Conservation (phyloP, 2,329 filamentous ascomycete species). For the Colletotrichum incanum region DNA sequence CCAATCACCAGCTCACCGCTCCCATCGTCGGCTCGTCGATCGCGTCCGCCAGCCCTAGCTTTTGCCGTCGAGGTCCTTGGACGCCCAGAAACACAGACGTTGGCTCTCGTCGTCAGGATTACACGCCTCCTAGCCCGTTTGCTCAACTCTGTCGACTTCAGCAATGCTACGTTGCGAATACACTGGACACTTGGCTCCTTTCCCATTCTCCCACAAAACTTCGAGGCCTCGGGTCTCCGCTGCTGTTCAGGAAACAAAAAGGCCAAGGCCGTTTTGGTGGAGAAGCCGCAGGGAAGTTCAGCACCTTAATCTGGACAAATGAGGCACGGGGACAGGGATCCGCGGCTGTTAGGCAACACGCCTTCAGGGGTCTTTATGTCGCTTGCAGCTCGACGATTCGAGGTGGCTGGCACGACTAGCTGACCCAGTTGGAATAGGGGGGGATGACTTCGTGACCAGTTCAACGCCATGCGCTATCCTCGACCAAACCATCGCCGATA, state of each 20-base stretch:
- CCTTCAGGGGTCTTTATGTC: slow-evolving; percentile 37
- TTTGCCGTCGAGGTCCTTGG: neutral
- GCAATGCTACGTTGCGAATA: neutral
- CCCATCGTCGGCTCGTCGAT: slow-evolving; percentile 12
- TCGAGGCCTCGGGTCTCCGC: slow-evolving; percentile 4
- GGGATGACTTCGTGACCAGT: slow-evolving; percentile 21
- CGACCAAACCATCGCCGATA: slow-evolving; percentile 33
- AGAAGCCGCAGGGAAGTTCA: slow-evolving; percentile 28
- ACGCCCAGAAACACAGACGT: neutral
- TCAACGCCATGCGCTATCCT: slow-evolving; percentile 22
- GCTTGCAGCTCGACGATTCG: slow-evolving; percentile 27
- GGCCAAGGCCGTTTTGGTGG: slow-evolving; percentile 31
- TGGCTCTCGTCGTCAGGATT: neutral
- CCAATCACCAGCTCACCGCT: slow-evolving; percentile 35
- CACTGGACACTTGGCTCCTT: neutral
- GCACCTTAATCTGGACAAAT: slow-evolving; percentile 43
- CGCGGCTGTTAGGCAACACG: slow-evolving; percentile 34
- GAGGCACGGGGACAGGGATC: slow-evolving; percentile 29
- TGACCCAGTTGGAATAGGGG: slow-evolving; percentile 27
- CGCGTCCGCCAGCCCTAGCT: slow-evolving; percentile 1
- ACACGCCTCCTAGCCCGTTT: neutral
- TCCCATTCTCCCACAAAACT: neutral
- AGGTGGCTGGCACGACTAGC: slow-evolving; percentile 32
- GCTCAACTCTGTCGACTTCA: neutral
- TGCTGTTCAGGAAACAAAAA: slow-evolving; percentile 36